These are phyloP conservation scores for Penicilliopsis zonata DNA, from an alignment of 495 filamentous ascomycete species.

Conservation along the genomic window DNA sequence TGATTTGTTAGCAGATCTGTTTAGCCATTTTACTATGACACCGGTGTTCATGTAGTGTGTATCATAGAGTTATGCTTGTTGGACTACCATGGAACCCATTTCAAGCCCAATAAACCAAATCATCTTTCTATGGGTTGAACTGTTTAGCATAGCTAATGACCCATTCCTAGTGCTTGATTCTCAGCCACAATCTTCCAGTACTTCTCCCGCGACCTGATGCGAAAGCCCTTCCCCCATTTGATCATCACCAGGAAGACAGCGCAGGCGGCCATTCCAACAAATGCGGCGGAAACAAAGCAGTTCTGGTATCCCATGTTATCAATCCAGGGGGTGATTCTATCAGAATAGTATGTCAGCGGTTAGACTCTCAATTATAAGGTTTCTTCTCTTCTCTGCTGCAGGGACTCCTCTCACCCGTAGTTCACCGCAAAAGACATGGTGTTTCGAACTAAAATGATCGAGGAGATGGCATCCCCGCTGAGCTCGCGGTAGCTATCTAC, in stretches of 20 bases:
- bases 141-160: conserved; percentile 12
- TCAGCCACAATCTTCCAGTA: conserved; percentile 30
- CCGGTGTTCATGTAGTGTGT: too few species aligned
- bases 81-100: too few species aligned
- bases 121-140: background rate
- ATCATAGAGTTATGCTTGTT: too few species aligned
- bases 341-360: conserved; percentile 6
- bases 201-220: conserved; percentile 24
- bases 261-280: conserved; percentile 43
- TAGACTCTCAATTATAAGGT: background rate
- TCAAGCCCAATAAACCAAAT: background rate
- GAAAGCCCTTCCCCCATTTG: conserved; percentile 36
- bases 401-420: conserved; percentile 43
- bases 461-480: conserved; percentile 49
- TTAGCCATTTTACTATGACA: too few species aligned
- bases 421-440: conserved; percentile 52
- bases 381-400: too few species aligned
- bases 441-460: conserved; percentile 53
- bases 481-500: conserved; percentile 54
- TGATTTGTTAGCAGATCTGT: too few species aligned
- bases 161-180: conserved; percentile 29
- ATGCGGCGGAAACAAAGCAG: conserved; percentile 50
- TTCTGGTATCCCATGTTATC: conserved; percentile 47
- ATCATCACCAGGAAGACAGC: conserved; percentile 44
- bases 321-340: conserved; percentile 54